These are phyloP conservation scores for Magnaporthales sp. DNA, from an alignment of 2,329 filamentous ascomycete genomes.

Conservation along the genomic window DNA sequence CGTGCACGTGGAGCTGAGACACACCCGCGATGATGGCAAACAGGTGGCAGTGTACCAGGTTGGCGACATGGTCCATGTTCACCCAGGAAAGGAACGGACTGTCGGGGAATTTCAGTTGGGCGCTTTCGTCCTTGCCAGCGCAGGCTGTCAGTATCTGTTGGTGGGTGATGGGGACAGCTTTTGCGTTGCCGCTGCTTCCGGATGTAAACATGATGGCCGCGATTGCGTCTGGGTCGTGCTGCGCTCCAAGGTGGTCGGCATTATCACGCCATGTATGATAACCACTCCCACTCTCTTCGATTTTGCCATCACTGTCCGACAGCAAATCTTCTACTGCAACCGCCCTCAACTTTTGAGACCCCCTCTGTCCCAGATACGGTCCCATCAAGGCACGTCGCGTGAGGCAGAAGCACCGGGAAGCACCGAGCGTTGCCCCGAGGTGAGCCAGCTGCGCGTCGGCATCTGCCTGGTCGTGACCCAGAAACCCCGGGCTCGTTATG, in stretches of 20 bases:
- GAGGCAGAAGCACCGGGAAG: conserved; percentile 11
- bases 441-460: conserved; percentile 5
- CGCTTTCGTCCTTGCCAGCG: conserved; percentile 34
- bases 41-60: conserved; percentile 41
- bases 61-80: conserved; percentile 44
- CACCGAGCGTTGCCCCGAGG: conserved; percentile 5
- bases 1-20: conserved; percentile 35
- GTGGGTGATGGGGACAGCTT: conserved; percentile 37
- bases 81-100: conserved; percentile 38
- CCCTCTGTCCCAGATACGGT: conserved; percentile 9
- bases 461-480: conserved; percentile 11
- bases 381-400: conserved; percentile 6
- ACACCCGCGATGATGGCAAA: conserved; percentile 30
- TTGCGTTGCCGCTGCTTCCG: conserved; percentile 40
- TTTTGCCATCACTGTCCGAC: conserved; percentile 7
- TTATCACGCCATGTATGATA: neutral
- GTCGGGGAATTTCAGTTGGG: conserved; percentile 15
- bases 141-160: conserved; percentile 31
- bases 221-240: conserved; percentile 7
- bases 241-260: neutral
- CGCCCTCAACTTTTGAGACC: neutral
- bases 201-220: conserved; percentile 42
- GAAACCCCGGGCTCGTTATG: conserved; percentile 3
- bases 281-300: conserved; percentile 10
- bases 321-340: too few species aligned